Base-by-base conservation (phyloP, 1,139 yeast genomes). In the Debaryomyces sp. region DNA sequence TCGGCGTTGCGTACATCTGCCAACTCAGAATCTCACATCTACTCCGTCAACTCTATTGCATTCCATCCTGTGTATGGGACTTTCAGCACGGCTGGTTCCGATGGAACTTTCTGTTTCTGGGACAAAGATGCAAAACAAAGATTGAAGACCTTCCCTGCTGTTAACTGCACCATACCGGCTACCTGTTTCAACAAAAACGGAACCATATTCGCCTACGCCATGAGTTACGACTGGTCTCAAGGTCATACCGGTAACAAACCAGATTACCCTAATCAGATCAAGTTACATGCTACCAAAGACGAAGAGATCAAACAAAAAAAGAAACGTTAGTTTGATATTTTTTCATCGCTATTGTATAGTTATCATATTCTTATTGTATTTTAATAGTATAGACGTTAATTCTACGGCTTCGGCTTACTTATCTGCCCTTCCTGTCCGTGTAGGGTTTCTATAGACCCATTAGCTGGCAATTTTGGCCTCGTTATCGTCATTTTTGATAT, bases 91-190 rank as follows among this genome's bases (percentile, higher is more conserved):
- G 96, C 96, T 0, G 99, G 99, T 10, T 81, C 95, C 34, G 99
- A 95, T 67, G 99, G 99, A 13, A 80, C 95, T 6, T 87, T 91
- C 72, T 87, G 92, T 60, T 87, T 89, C 71, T 95, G 99, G 99
- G 99, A 95, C 66, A 91, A 90, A 68, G 97, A 90, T 61, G 88
- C 95, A 46, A 84, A 87, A 64, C 96, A 89, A 64, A 81, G 98
- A 58, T 80, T 94, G 56, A 89, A 87, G 68, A 89, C 88, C 30
- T 89, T 86, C 71, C 90, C 94, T 4, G 70, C 80, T 15, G 78
- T 89, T 26, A 87, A 86, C 40, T 85, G 86, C 34, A 75, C 96
- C 1, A 86, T 95, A 48, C 79, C 96, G 0, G 84, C 87, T 23
- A 81, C 94, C 2, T 85, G 85, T 6, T 95, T 92, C 71, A 94